These are phyloP conservation scores for Alternaria sp. DNA, from an alignment of 2,329 filamentous ascomycete genomes.

Conservation along the genomic window DNA sequence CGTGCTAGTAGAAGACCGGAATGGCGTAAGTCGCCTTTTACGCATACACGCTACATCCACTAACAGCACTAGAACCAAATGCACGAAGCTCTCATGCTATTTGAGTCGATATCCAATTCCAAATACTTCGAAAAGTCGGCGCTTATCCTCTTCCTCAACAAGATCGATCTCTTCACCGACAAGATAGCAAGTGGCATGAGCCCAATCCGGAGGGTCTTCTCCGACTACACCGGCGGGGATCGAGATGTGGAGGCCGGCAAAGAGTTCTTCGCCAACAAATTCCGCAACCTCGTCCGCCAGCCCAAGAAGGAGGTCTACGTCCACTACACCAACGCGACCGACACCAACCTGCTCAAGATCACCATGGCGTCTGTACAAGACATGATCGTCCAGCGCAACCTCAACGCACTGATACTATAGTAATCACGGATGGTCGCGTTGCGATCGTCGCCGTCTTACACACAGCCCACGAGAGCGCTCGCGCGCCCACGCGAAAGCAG, in stretches of 20 bases:
- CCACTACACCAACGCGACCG: conserved; percentile 61
- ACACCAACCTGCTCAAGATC: conserved; percentile 63
- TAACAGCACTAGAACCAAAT: conserved; percentile 57
- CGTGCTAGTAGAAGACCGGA: conserved; percentile 93
- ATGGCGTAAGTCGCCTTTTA: conserved; percentile 72
- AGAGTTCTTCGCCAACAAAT: conserved; percentile 60
- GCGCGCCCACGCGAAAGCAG: neutral
- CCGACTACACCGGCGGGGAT: conserved; percentile 54
- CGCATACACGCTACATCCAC: neutral
- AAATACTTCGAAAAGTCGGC: conserved; percentile 60
- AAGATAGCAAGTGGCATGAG: conserved; percentile 56
- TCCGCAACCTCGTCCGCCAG: conserved; percentile 58
- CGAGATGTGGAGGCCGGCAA: conserved; percentile 57
- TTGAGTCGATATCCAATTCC: conserved; percentile 60
- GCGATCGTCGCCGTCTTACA: neutral
- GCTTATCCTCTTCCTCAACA: conserved; percentile 61
- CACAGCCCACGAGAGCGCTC: neutral
- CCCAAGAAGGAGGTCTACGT: conserved; percentile 60
- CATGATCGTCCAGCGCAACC: conserved; percentile 61
- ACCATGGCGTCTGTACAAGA: conserved; percentile 61
- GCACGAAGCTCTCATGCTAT: conserved; percentile 61
- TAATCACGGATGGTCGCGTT: conserved; percentile 4
- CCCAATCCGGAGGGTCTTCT: conserved; percentile 58
- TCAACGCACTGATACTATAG: conserved; percentile 57
- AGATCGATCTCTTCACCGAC: conserved; percentile 60